These are phyloP conservation scores for Cymbidium sinense DNA, from an alignment of 106 monocot genomes.

Conservation along the genomic window DNA sequence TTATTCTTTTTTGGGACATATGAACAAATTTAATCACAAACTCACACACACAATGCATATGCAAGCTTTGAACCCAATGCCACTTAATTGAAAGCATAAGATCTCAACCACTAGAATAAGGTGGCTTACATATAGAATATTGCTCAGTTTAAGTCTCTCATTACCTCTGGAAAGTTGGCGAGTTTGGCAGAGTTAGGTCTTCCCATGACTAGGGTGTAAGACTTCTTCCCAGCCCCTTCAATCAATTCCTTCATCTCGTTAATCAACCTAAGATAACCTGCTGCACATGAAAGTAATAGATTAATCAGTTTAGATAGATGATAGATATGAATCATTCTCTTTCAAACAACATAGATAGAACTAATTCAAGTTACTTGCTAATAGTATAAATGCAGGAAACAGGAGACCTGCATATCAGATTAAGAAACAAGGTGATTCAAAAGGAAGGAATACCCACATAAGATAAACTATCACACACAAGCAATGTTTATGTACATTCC, in stretches of 20 bases:
- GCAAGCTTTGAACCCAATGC: too few relatives aligned
- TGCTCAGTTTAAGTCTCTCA: neutral
- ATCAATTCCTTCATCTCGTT: conserved; percentile 90
- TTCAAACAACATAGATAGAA: neutral
- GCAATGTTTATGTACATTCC: neutral
- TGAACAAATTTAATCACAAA: too few relatives aligned
- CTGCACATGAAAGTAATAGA: conserved; percentile 19
- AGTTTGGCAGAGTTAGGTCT: conserved; percentile 87
- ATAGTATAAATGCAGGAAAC: too few relatives aligned
- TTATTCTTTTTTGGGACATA: too few relatives aligned
- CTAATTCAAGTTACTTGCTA: neutral
- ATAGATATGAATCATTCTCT: neutral
- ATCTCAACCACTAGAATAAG: too few relatives aligned
- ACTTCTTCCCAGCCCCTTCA: conserved; percentile 74
- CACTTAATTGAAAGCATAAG: too few relatives aligned
- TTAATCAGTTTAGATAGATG: neutral
- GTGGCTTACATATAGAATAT: too few relatives aligned
- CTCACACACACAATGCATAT: too few relatives aligned
- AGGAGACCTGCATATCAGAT: neutral
- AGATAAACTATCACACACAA: neutral
- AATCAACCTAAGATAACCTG: conserved; percentile 78
- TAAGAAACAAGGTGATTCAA: neutral
- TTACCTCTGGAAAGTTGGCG: conserved; percentile 98
- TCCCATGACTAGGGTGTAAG: conserved; percentile 86
- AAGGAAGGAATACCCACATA: neutral